These are phyloP conservation scores for Pichia heedii DNA, from an alignment of 805 yeast genomes.

Conservation along the genomic window DNA sequence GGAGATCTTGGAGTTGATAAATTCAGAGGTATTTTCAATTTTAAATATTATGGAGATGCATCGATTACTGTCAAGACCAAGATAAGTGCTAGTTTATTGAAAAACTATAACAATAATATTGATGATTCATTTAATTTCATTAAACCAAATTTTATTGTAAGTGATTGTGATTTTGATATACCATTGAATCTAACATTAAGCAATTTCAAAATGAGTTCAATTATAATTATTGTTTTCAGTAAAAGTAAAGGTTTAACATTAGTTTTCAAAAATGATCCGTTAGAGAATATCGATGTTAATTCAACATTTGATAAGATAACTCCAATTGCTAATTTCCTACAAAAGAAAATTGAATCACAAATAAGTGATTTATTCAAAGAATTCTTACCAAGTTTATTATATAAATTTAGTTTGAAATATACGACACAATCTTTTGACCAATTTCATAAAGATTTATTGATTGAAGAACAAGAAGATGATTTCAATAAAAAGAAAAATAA, in stretches of 20 bases:
- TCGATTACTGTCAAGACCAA: conserved; percentile 65
- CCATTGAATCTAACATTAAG: conserved; percentile 72
- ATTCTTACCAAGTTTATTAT: conserved; percentile 71
- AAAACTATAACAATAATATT: conserved; percentile 41
- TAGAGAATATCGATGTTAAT: conserved; percentile 71
- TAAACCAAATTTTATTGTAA: conserved; percentile 56
- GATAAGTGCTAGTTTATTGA: conserved; percentile 77
- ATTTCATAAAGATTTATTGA: conserved; percentile 27
- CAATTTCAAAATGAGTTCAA: conserved; percentile 65
- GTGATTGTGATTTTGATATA: conserved; percentile 60
- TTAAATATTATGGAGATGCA: conserved; percentile 69
- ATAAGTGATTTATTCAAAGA: conserved; percentile 76
- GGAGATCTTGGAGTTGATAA: conserved; percentile 73
- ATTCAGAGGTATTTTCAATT: conserved; percentile 74
- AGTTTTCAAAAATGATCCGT: conserved; percentile 83
- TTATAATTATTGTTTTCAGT: conserved; percentile 75
- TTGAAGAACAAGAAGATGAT: conserved; percentile 24
- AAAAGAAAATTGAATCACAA: conserved; percentile 73
- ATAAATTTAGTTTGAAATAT: conserved; percentile 64
- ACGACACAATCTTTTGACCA: conserved; percentile 32
- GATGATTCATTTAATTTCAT: conserved; percentile 39
- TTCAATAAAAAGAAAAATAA: conserved; percentile 26
- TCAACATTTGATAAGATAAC: conserved; percentile 83
- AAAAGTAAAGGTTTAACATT: conserved; percentile 76
- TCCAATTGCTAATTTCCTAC: conserved; percentile 75